Base-by-base conservation (phyloP, 257 asterid species). In the Ehretia macrophylla region DNA sequence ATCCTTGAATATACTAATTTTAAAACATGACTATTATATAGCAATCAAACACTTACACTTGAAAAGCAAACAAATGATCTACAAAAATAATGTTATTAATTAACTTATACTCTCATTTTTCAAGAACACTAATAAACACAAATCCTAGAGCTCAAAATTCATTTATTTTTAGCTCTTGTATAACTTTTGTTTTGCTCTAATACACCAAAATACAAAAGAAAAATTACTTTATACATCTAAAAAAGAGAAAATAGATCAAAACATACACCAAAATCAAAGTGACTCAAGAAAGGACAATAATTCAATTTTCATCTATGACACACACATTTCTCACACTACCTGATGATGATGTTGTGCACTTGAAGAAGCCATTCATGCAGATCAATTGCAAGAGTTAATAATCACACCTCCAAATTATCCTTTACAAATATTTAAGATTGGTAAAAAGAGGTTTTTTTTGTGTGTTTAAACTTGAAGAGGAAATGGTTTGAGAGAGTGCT, bases 301-400 rank as follows among this genome's bases (percentile, higher is more conserved):
- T 14, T 1, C 16, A 10, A n/a, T n/a, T n/a, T n/a, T n/a, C 47
- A 42, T 48, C 3, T 48, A 4, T 48, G 21, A 14, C 13, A 14
- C 4, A 48, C 53, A 42, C 16, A 42, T 10, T 4, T 48, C 20
- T 1, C 16, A 48, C 20, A 17, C 46, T 63, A 87, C 95, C 95
- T 83, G 95, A 54, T 73, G 85, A 64, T 77, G 88, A 50, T 58
- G 77, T 10, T 69, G 87, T 48, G 75, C 75, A 54, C 59, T 72
- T 55, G 94, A 81, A 66, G 90, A 71, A 71, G 84, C 95, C 95
- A 90, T 89, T 69, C 79, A 75, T 74, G 69, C 81, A 74, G 14
- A 20, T 20, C 17, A n/a, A 52, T 21, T 10, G 47, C 47, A 11
- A 10, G 8, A 4, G 4, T 10, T 11, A 42, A 42, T 42, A 27